Percentiles rank a stretch among this genome's conserved stretches.
These are phyloP conservation scores for Oryza coarctata DNA, from an alignment of 176 grass and related monocot genomes.

Conservation along the genomic window DNA sequence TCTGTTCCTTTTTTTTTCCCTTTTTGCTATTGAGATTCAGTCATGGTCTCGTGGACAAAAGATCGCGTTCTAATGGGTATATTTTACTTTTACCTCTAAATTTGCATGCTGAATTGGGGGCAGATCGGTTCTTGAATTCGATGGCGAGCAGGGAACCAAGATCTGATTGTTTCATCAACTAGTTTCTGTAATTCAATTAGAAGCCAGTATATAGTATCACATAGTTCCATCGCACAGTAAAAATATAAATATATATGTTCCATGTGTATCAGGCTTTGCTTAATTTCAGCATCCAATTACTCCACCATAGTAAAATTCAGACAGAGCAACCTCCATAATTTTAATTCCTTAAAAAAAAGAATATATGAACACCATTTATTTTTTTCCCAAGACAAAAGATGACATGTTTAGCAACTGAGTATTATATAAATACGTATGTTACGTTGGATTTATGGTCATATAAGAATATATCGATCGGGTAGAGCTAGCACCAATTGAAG, in stretches of 20 bases:
- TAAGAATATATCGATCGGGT: no score
- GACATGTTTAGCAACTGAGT: no score
- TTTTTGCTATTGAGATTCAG: neutral
- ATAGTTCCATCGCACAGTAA: neutral
- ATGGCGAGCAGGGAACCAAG: neutral
- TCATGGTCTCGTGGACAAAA: neutral
- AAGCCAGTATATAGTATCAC: neutral
- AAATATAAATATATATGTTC: neutral
- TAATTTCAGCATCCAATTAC: neutral
- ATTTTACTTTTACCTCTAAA: neutral
- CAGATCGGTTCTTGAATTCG: neutral
- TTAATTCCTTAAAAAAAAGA: neutral
- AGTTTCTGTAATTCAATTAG: neutral
- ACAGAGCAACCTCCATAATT: neutral
- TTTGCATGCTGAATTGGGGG: neutral
- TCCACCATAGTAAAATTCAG: neutral
- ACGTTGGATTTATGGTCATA: no score
- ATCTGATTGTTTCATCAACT: neutral
- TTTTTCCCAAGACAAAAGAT: neutral
- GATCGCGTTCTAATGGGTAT: neutral
- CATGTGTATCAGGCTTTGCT: neutral
- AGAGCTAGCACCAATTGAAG: no score
- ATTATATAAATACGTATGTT: no score
- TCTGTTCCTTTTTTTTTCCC: neutral
- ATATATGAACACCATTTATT: neutral